Evolutionary conservation across 345 rosid genomes (phyloP), one percentile per base, ranked within the genome.

Genomic region (Psidium friedrichsthalianum): DNA sequence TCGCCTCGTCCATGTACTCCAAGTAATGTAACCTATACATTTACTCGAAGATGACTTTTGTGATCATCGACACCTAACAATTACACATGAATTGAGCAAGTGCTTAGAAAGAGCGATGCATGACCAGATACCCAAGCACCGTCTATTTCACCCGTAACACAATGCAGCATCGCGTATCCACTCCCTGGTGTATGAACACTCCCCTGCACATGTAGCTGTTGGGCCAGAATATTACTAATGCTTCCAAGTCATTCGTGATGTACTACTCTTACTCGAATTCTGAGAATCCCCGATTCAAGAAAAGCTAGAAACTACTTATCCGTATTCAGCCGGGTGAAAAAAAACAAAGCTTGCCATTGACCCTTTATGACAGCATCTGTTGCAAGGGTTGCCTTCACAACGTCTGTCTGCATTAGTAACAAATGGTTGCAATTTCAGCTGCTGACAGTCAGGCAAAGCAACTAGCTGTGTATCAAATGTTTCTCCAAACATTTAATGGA

Each of bases 281-380:
- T 61, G 40, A 27, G 14, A 61, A 14, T 61, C 36, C 5, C 36
- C 9, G 4, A 5, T 61, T 27, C 74, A 59, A 27, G 20, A 53
- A 53, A 53, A 53, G 55, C 55, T 14, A 14, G 55, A 27, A 57
- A 74, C 85, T 11, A 88, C 81, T 54, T 10, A 21, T 40, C n/a
- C 82, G 5, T 22, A 78, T 11, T 42, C 40, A 40, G 82, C 21
- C 32, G 42, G 51, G 8, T 58, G 53, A n/a, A n/a, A 15, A n/a
- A 16, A 53, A 56, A 57, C 40, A 78, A 21, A 86, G 83, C 91
- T 88, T 93, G 94, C 98, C 92, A 89, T 93, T 55, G 89, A 56
- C 82, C 99, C 98, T 84, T 94, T 92, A 95, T 92, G 83, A 94
- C 90, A 55, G 99, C 98, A 92, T 94, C 94, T 16, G 94, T 93